phyloP scores from a whole-genome alignment of 805 yeast species.

The Metschnikowia lunata region DNA sequence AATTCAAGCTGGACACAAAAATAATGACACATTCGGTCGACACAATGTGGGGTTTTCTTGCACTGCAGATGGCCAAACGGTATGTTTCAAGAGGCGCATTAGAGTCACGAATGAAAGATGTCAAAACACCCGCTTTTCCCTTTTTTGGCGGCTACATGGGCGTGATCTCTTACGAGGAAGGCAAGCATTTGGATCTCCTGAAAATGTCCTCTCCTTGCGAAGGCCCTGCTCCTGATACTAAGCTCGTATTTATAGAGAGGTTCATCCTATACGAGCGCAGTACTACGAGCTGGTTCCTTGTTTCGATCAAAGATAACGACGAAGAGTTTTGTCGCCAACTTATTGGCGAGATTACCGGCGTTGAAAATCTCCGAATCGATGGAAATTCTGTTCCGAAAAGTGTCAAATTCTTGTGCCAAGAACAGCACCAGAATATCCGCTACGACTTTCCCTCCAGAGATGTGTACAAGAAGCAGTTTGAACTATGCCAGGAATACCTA shows the following conservation, averaged over 20 bases:
- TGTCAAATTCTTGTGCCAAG: constrained; percentile 22
- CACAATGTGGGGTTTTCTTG: constrained; percentile 52
- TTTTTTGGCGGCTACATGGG: constrained; percentile 94
- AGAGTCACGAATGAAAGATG: constrained; percentile 12
- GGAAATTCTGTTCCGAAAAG: constrained; percentile 21
- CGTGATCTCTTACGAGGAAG: constrained; percentile 82
- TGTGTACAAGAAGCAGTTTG: constrained; percentile 52
- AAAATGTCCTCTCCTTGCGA: constrained; percentile 37
- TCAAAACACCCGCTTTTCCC: constrained; percentile 46
- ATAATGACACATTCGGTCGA: constrained; percentile 2
- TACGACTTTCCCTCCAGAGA: constrained; percentile 49
- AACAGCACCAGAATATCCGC: constrained; percentile 24
- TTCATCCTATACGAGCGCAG: constrained; percentile 52
- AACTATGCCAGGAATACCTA: constrained; percentile 61
- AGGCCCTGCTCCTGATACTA: constrained; percentile 61
- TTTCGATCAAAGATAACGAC: constrained; percentile 40
- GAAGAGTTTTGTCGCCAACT: constrained; percentile 30
- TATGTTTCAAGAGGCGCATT: constrained; percentile 30
- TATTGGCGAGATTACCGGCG: constrained; percentile 7
- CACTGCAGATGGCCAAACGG: constrained; percentile 41
- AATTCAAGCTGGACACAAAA: constrained; percentile 22
- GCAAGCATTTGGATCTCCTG: constrained; percentile 41
- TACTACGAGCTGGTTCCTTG: constrained; percentile 43
- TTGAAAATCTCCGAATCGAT: constrained; percentile 13
- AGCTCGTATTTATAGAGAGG: constrained; percentile 66